Evolutionary conservation across 1,284 basidiomycete genomes (phyloP).

Genomic region (Stygiomarasmius scandens): DNA sequence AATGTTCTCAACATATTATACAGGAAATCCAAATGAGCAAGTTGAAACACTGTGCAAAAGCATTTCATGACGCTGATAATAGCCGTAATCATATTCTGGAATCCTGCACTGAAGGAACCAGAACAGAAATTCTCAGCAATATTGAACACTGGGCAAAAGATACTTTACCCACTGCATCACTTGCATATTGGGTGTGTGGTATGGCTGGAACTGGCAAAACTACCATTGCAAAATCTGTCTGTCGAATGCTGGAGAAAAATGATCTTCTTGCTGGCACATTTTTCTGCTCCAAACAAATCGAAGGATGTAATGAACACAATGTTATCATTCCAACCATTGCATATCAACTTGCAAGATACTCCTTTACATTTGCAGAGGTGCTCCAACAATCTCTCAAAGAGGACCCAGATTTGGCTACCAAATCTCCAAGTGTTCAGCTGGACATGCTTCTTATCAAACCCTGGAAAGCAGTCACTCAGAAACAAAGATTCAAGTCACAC

Average conservation of each 20-base stretch:
- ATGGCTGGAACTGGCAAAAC: conserved; percentile 1
- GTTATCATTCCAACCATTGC: neutral
- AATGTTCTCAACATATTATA: no score
- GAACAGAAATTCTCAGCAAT: neutral
- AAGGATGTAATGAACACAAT: neutral
- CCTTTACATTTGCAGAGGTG: neutral
- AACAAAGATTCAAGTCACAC: no score
- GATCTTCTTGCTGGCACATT: neutral
- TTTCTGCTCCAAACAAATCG: neutral
- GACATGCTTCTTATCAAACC: neutral
- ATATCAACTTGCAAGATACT: neutral
- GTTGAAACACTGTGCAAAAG: neutral
- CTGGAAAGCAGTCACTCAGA: neutral
- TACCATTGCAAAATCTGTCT: neutral
- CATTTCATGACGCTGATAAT: neutral
- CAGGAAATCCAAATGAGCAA: no score
- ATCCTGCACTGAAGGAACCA: neutral
- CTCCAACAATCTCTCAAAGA: neutral
- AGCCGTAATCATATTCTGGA: neutral
- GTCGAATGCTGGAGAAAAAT: neutral
- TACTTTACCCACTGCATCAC: neutral
- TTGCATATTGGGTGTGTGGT: neutral
- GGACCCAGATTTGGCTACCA: neutral
- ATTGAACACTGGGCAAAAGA: neutral
- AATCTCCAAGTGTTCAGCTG: neutral